Evolutionary conservation across 768 basidiomycete genomes (phyloP), one percentile per base, ranked within the genome.

Genomic region (Naganishia randhawae): DNA sequence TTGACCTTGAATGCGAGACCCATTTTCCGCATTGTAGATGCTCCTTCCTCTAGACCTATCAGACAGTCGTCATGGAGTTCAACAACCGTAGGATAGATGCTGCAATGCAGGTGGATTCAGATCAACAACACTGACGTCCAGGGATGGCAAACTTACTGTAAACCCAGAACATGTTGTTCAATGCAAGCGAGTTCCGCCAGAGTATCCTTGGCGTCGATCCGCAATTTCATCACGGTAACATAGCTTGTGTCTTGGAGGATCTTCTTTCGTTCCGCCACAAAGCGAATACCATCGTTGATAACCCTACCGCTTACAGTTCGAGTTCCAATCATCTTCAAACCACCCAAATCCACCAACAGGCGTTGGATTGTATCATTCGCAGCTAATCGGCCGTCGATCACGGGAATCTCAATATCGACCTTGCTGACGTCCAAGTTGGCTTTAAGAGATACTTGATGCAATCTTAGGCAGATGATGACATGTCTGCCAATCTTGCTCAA

Each of bases 341-440:
- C 82, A n/a, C 82, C 80, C 14, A 92, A 32, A 17, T 82, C 6
- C 84, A 82, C n/a, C 82, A 50, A 14, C 87, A 88, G 3, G 92
- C 75, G 66, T 89, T 88, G 51, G 86, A 45, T 85, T 16, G 82
- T 74, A 50, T 78, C 77, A 32, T 54, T 67, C 87, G 86, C 9
- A 86, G 87, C 51, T 92, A 78, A 67, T 29, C 87, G 85, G 51
- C 92, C 73, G 25, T 88, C 81, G 10, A 87, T 83, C 57, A 89
- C 83, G 27, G 83, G 81, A 64, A 94, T 81, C 68, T 87, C 84
- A 31, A 96, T 81, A 32, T 84, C 85, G 54, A 89, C 81, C 32
- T 83, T 83, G 66, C 88, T 88, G 72, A 97, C 93, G 0, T 89
- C 89, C 31, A 97, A 85, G 75, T 96, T 90, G 7, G 90, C 85